Base-by-base conservation (phyloP, 2,329 filamentous ascomycete species). In the Aspergillus fijiensis region DNA sequence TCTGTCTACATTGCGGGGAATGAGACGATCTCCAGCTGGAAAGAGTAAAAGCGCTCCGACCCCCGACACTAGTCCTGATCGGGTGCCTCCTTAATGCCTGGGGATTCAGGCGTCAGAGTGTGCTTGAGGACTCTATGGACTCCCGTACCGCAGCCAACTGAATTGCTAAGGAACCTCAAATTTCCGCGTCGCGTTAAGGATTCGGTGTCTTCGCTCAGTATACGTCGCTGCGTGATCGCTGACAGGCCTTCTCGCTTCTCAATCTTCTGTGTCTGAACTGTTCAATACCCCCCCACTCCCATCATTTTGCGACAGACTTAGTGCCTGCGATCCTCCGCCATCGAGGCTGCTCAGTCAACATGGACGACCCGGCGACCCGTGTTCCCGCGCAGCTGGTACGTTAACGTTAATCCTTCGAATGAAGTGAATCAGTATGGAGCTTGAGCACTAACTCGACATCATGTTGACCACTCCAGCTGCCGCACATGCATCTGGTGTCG, bases 401-500 rank as follows among this genome's bases (percentile, higher is more conserved):
- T 70, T 60, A 33, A 33, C 61, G 76, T 70, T 60, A 33, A 57
- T 56, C 54, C 51, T 54, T 55, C 58, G 33, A 60, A 58, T 54
- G 42, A 7, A 47, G 21, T 49, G 42, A 35, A 21, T 49, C 3
- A n/a, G 12, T 49, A 29, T 29, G 16, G 16, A 23, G 25, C 9
- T 27, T 29, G 25, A 19, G 33, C 29, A 21, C 39, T 47, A n/a
- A 49, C 16, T 16, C 19, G 10, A 9, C 14, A n/a, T 3, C 51
- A 64, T 42, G 67, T 56, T 50, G 12, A 33, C 31, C 10, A 12
- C 35, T 60, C 19, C 72, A 95, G 91, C 85, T 96, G 72, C 89
- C 88, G 56, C 94, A 98, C 80, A 87, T 97, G 68, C 94, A 98
- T 76, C 86, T 97, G 63, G 82, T 97, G 65, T 97, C 92, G 52